A percentile compares a stretch with the other conserved stretches of the same genome.
Conservation (phyloP, 2,329 filamentous ascomycete genomes). For the Gliomastix tumulicola region DNA sequence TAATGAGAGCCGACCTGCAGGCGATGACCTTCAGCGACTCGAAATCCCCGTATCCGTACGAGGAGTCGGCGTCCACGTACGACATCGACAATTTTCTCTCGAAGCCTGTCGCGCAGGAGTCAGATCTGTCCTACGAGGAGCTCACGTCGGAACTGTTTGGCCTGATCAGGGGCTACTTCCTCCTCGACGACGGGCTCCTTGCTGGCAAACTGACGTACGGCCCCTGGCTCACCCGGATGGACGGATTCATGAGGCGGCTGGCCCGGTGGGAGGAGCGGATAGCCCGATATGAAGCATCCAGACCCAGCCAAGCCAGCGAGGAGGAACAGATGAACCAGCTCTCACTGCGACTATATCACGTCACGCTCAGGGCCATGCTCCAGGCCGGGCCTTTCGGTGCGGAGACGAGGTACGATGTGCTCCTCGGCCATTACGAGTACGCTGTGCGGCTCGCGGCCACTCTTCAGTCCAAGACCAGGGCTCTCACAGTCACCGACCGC, state of each 20-base stretch:
- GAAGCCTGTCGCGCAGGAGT: too few relatives aligned
- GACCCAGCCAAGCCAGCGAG: slow-evolving; percentile 2
- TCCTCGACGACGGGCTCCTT: slow-evolving; percentile 3
- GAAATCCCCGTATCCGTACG: slow-evolving; percentile 18
- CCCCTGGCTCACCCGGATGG: slow-evolving; percentile 3
- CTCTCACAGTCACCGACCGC: too few relatives aligned
- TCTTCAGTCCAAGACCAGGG: slow-evolving; percentile 1
- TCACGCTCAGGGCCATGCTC: slow-evolving; percentile 11
- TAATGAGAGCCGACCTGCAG: slow-evolving; percentile 22
- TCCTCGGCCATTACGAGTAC: slow-evolving; percentile 18
- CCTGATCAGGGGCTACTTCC: slow-evolving; percentile 1
- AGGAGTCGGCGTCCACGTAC: slow-evolving; percentile 5
- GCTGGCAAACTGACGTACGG: not conserved
- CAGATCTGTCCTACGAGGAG: not conserved
- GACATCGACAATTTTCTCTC: not conserved
- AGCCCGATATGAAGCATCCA: not conserved
- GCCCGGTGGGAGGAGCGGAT: slow-evolving; percentile 5
- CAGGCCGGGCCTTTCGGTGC: slow-evolving; percentile 11
- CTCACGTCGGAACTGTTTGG: slow-evolving; percentile 1
- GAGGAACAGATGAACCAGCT: not conserved
- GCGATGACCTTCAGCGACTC: slow-evolving; percentile 24
- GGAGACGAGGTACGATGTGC: slow-evolving; percentile 19
- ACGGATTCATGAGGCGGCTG: slow-evolving; percentile 10
- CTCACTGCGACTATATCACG: slow-evolving; percentile 19
- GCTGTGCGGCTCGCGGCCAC: slow-evolving; percentile 10